phyloP scores from a whole-genome alignment of 78 protist genomes.

The Emiliania huxleyi region DNA sequence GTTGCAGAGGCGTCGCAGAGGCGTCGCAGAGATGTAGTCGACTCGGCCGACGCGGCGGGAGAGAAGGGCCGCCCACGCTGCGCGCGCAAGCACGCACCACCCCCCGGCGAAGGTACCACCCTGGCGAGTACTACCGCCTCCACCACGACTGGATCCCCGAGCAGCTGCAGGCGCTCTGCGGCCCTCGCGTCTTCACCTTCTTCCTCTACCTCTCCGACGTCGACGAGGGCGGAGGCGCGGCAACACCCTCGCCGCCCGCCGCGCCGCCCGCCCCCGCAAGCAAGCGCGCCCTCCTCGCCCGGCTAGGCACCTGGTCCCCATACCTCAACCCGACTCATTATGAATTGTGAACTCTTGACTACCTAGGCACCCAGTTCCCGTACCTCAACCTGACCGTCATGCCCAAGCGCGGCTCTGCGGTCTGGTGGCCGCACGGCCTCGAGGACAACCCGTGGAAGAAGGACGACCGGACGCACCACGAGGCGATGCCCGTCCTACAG shows the following conservation, averaged over 20 bases:
- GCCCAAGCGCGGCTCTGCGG: not conserved
- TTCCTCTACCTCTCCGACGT: constrained; percentile 12
- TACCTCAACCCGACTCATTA: no score
- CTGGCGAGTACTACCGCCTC: not conserved
- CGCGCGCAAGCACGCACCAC: no score
- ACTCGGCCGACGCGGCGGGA: no score
- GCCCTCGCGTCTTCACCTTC: constrained; percentile 11
- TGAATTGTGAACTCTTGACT: no score
- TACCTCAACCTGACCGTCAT: not conserved
- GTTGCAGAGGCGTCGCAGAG: no score
- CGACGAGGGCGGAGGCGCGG: not conserved
- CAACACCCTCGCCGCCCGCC: no score
- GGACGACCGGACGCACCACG: not conserved
- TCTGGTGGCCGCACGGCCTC: not conserved
- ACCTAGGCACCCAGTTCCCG: not conserved
- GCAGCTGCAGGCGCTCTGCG: not conserved
- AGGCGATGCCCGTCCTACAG: not conserved
- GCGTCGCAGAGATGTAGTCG: no score
- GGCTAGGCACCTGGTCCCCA: not conserved
- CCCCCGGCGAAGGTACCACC: no score
- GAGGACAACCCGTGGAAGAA: not conserved
- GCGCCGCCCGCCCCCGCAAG: no score
- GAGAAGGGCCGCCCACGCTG: no score
- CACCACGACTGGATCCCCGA: constrained; percentile 18
- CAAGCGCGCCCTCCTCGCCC: no score